A percentile compares a stretch with the other conserved stretches of the same genome.
phyloP scores from a whole-genome alignment of 768 basidiomycete genomes.

The Boletus vinaceobasis region DNA sequence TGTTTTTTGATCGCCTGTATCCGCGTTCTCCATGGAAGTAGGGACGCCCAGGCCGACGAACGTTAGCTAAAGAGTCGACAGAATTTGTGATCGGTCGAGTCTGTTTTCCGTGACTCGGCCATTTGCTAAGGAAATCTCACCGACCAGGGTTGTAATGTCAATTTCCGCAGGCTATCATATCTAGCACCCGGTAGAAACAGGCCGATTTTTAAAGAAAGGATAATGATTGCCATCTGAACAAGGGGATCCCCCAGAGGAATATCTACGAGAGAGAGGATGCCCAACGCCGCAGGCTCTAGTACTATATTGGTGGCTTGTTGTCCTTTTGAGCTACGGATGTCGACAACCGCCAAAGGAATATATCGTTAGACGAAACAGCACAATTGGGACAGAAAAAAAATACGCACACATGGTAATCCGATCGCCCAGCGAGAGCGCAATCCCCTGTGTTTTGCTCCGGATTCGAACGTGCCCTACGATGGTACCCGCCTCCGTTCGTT shows the following conservation, averaged over 20 bases:
- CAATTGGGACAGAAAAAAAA: not conserved
- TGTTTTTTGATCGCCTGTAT: not conserved
- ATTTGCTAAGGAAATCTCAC: not conserved
- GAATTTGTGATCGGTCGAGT: not conserved
- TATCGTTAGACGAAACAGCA: not conserved
- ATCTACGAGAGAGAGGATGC: not conserved
- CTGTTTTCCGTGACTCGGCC: not conserved
- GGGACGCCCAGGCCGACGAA: not conserved
- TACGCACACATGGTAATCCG: constrained; percentile 64
- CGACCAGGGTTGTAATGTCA: not conserved
- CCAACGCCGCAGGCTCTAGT: not conserved
- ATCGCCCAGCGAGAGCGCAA: constrained; percentile 92
- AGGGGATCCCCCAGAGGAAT: not conserved
- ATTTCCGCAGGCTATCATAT: not conserved
- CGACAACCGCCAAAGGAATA: not conserved
- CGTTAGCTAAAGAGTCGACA: not conserved
- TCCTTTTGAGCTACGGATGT: constrained; percentile 39
- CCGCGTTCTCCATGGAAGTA: not conserved
- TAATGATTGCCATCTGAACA: not conserved
- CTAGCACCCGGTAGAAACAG: not conserved
- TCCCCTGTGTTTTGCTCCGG: constrained; percentile 96
- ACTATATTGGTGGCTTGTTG: constrained; percentile 31
- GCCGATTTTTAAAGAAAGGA: not conserved
- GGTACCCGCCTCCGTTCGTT: constrained; percentile 74
- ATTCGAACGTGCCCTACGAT: constrained; percentile 95